Percentiles rank a stretch among this genome's conserved stretches.
These are phyloP conservation scores for Apiotrichum sp. DNA, from an alignment of 1,284 basidiomycete species.

Conservation along the genomic window DNA sequence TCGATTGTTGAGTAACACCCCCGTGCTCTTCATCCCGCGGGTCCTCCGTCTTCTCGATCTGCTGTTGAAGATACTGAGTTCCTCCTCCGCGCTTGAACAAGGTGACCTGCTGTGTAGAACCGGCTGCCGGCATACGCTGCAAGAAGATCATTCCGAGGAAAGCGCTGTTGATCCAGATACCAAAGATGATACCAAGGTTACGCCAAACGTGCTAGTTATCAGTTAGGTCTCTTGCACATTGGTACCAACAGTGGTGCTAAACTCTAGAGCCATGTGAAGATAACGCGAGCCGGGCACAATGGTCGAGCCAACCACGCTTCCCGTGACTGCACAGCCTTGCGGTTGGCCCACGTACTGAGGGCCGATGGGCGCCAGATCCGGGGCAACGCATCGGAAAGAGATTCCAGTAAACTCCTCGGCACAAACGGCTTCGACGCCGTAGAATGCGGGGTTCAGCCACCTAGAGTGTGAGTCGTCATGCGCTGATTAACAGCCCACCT, in stretches of 20 bases:
- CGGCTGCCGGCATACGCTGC: constrained; percentile 29
- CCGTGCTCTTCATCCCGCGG: not conserved
- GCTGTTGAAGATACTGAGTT: constrained; percentile 6
- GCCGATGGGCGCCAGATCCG: constrained; percentile 45
- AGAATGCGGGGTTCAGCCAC: constrained; percentile 35
- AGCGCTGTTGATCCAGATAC: constrained; percentile 34
- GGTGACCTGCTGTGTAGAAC: constrained; percentile 31
- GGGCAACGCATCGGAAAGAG: constrained; percentile 40
- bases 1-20: not conserved
- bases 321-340: constrained; percentile 38
- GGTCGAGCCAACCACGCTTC: constrained; percentile 1
- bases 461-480: not conserved
- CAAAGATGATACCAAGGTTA: constrained; percentile 49
- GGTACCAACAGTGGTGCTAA: constrained; percentile 10
- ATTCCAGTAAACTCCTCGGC: constrained; percentile 49
- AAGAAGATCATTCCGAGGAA: constrained; percentile 17
- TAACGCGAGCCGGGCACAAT: constrained; percentile 62
- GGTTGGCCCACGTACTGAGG: constrained; percentile 29
- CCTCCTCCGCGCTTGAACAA: constrained; percentile 33
- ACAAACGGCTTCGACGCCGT: constrained; percentile 33
- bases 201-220: constrained; percentile 43
- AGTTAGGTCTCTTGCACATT: no score
- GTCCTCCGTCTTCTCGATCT: not conserved
- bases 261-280: constrained; percentile 52
- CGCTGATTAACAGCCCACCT: constrained; percentile 18